Conservation (phyloP, 495 filamentous ascomycete genomes). For the Neurospora sp. region DNA sequence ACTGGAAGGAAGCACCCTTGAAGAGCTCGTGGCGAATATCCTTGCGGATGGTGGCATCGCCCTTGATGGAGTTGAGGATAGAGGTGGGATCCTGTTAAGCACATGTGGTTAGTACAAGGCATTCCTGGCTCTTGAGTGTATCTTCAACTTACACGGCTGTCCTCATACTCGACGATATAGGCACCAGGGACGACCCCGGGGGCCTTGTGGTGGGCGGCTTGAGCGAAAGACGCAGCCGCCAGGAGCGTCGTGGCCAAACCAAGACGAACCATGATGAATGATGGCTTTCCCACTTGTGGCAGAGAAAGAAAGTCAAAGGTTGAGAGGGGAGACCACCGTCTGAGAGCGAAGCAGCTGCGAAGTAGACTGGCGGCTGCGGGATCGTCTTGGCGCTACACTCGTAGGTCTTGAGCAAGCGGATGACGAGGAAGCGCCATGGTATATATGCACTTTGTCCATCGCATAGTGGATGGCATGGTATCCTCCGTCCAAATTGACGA, state of each 20-base stretch:
- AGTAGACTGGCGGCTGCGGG: not conserved
- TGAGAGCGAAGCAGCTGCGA: not conserved
- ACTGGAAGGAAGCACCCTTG: slow-evolving; percentile 39
- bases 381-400: not conserved
- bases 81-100: slow-evolving; percentile 25
- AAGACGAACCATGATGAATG: slow-evolving; percentile 16
- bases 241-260: slow-evolving; percentile 22
- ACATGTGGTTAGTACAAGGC: slow-evolving; percentile 1
- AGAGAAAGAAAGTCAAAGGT: not conserved
- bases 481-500: not conserved
- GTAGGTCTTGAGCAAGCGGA: not conserved
- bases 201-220: slow-evolving; percentile 14
- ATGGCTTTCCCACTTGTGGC: not conserved
- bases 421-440: not conserved
- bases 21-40: slow-evolving; percentile 37
- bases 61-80: slow-evolving; percentile 27
- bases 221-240: slow-evolving; percentile 20
- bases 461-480: not conserved
- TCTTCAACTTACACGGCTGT: slow-evolving; percentile 27
- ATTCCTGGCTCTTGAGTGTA: not conserved
- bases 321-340: not conserved
- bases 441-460: not conserved
- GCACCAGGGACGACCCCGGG: slow-evolving; percentile 27
- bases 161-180: slow-evolving; percentile 41
- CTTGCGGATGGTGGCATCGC: slow-evolving; percentile 32